A percentile compares a stretch with the other conserved stretches of the same genome.
Evolutionary conservation across 1,139 yeast species (phyloP).

Genomic region (Taphrina populina): DNA sequence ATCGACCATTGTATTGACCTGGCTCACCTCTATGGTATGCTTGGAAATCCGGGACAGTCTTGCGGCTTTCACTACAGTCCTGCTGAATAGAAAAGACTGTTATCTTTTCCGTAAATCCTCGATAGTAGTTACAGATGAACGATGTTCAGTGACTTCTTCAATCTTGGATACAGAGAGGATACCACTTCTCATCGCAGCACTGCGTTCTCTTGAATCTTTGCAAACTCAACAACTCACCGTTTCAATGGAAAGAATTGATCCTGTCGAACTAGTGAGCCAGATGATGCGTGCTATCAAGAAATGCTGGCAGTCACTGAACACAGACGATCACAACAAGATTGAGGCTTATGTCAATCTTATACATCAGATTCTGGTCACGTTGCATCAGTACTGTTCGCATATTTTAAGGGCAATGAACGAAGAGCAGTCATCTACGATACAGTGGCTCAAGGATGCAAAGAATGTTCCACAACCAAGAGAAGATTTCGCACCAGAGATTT

Average conservation of each 20-base stretch:
- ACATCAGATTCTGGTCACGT: not conserved
- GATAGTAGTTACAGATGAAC: not conserved
- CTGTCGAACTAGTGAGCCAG: no score
- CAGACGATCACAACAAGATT: not conserved
- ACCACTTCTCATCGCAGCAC: not conserved
- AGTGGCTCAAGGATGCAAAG: not conserved
- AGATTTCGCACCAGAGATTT: not conserved
- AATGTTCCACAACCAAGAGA: not conserved
- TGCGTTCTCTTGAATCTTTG: not conserved
- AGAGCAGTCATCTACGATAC: not conserved
- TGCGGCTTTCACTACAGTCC: constrained; percentile 17
- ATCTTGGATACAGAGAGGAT: not conserved
- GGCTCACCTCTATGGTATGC: constrained; percentile 9
- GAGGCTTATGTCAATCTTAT: not conserved
- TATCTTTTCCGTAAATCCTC: not conserved
- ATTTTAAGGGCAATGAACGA: not conserved
- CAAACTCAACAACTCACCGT: no score
- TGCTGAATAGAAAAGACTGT: constrained; percentile 1
- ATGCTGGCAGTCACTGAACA: not conserved
- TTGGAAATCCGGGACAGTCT: constrained; percentile 20
- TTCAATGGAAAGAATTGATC: no score
- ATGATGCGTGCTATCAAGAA: not conserved
- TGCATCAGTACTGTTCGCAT: constrained; percentile 10
- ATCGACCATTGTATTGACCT: not conserved
- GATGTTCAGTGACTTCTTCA: not conserved